Percentiles rank a stretch among this genome's conserved stretches.
Evolutionary conservation across 2,329 filamentous ascomycete genomes (phyloP).

Genomic region (Scedosporium boydii): DNA sequence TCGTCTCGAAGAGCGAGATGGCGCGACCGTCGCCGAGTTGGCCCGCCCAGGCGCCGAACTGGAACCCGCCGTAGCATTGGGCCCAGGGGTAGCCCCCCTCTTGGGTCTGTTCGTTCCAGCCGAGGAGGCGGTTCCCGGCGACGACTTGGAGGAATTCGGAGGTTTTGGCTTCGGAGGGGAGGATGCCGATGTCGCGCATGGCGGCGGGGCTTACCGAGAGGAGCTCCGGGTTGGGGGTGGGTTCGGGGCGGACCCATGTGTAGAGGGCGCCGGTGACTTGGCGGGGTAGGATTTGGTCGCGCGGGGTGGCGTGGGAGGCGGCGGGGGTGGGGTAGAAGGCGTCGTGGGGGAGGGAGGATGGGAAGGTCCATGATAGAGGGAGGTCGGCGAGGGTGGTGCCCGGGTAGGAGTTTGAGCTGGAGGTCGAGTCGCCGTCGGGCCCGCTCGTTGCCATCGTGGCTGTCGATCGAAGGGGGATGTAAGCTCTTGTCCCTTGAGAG

Average conservation of each 20-base stretch:
- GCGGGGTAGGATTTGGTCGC: constrained; percentile 67
- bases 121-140: constrained; percentile 73
- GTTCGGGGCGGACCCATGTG: constrained; percentile 81
- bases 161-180: constrained; percentile 54
- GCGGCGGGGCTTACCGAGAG: constrained; percentile 72
- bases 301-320: constrained; percentile 70
- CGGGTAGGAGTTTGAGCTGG: not conserved
- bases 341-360: constrained; percentile 65
- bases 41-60: constrained; percentile 83
- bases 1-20: constrained; percentile 87
- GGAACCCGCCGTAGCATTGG: constrained; percentile 87
- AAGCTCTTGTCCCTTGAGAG: not conserved
- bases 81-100: constrained; percentile 89
- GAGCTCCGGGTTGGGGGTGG: constrained; percentile 63
- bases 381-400: constrained; percentile 38
- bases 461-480: not conserved
- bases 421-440: not conserved
- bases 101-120: constrained; percentile 58
- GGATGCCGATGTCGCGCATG: constrained; percentile 71
- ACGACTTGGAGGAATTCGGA: constrained; percentile 70
- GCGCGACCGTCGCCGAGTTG: constrained; percentile 92
- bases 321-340: constrained; percentile 69
- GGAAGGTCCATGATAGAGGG: constrained; percentile 57
- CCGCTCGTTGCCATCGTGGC: not conserved
- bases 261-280: constrained; percentile 79